These are phyloP conservation scores for Pseudogymnoascus sp. DNA, from an alignment of 2,329 filamentous ascomycete species.

Conservation along the genomic window DNA sequence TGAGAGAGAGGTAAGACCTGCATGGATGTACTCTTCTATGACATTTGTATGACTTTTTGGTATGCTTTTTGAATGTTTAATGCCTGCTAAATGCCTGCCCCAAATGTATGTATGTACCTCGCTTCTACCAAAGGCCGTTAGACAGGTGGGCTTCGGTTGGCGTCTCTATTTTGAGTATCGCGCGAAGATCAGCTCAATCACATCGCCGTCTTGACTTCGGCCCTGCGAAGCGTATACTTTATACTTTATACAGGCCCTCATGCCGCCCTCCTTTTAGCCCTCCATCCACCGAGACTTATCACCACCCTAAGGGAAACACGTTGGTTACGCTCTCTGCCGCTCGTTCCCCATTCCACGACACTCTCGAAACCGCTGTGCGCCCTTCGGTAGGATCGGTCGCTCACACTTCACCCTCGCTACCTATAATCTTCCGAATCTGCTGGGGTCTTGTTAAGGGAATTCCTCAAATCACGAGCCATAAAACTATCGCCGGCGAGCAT, in stretches of 20 bases:
- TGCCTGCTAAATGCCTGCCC: not conserved
- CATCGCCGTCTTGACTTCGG: not conserved
- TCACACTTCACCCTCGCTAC: not conserved
- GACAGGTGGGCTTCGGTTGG: slow-evolving; percentile 6
- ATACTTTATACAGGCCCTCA: slow-evolving; percentile 5
- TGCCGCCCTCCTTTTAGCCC: not conserved
- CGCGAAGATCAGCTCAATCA: slow-evolving; percentile 3
- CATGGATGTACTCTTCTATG: not conserved
- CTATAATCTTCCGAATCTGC: not conserved
- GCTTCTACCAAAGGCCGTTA: slow-evolving; percentile 5
- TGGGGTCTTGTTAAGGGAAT: not conserved
- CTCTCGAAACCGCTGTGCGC: not conserved
- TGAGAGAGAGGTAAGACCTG: not conserved
- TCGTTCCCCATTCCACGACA: not conserved
- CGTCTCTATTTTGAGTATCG: slow-evolving; percentile 10
- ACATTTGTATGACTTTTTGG: not conserved
- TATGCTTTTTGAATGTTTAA: not conserved
- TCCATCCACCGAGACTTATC: not conserved
- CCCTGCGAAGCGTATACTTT: not conserved
- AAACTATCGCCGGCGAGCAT: not conserved
- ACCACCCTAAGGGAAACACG: not conserved
- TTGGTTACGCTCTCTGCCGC: not conserved
- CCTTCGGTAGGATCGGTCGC: not conserved
- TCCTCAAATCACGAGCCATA: not conserved
- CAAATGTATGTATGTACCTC: not conserved